These are phyloP conservation scores for Fraxinus cuspidata DNA, from an alignment of 257 asterid genomes.

Conservation along the genomic window DNA sequence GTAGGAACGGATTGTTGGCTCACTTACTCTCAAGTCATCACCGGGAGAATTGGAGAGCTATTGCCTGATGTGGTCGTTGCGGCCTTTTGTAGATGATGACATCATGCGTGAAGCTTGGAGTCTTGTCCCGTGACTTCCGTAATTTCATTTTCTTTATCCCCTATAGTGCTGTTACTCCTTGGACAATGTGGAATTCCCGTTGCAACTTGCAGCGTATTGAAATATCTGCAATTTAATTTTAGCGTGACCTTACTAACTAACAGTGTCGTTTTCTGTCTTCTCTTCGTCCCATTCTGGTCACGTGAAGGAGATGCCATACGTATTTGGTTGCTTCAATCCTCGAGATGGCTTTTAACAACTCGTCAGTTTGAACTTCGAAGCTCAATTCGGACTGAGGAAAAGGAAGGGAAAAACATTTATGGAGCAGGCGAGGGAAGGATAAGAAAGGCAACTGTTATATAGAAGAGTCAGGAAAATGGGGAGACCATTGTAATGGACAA, in stretches of 20 bases:
- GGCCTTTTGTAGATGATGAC: conserved; percentile 79
- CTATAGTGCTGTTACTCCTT: not conserved
- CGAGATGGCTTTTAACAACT: not conserved
- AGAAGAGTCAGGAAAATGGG: not conserved
- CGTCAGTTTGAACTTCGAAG: not conserved
- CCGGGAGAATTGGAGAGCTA: conserved; percentile 75
- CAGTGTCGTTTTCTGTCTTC: not conserved
- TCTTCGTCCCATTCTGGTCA: not conserved
- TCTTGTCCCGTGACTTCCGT: conserved; percentile 30
- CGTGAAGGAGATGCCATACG: not conserved
- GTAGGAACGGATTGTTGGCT: conserved; percentile 62
- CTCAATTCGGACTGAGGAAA: not conserved
- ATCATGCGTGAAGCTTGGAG: conserved; percentile 68
- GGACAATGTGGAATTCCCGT: not conserved
- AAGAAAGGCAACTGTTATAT: not conserved
- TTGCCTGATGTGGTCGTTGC: conserved; percentile 82
- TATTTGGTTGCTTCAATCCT: not conserved
- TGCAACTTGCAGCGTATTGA: not conserved
- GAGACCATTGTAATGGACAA: too few species aligned
- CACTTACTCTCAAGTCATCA: conserved; percentile 62
- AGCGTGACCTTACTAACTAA: not conserved
- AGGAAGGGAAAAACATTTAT: not conserved
- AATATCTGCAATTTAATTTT: not conserved
- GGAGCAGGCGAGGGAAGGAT: not conserved
- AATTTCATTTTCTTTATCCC: not conserved